These are phyloP conservation scores for Sorghum bicolor DNA, from an alignment of 176 grass and related monocot genomes.

Conservation along the genomic window DNA sequence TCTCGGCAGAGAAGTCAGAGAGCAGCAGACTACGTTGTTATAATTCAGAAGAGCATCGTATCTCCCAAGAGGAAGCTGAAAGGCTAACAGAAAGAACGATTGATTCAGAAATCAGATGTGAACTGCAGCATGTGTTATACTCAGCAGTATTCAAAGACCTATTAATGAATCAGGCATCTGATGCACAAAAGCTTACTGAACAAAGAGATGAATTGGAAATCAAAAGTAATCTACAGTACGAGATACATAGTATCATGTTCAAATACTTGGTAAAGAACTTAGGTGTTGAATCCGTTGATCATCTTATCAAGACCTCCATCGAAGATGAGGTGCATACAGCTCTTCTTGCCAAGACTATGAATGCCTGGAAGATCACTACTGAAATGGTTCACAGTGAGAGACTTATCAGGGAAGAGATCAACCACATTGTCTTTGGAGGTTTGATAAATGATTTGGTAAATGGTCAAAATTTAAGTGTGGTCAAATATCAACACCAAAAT, in stretches of 20 bases:
- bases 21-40: neutral
- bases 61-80: slow-evolving; percentile 6
- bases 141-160: slow-evolving; percentile 13
- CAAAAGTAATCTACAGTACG: slow-evolving; percentile 16
- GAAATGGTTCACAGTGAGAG: slow-evolving; percentile 28
- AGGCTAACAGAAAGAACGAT: slow-evolving; percentile 26
- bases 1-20: neutral
- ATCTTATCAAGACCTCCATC: neutral
- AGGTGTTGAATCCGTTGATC: neutral
- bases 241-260: neutral
- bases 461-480: neutral
- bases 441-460: slow-evolving; percentile 24
- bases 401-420: slow-evolving; percentile 27
- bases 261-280: neutral
- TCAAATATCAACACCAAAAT: neutral
- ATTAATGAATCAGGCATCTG: neutral
- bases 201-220: slow-evolving; percentile 4
- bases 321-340: slow-evolving; percentile 10
- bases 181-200: slow-evolving; percentile 22
- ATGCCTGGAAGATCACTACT: neutral
- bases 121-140: slow-evolving; percentile 26
- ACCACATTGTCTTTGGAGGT: slow-evolving; percentile 20
- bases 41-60: neutral
- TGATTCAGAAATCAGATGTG: slow-evolving; percentile 29
- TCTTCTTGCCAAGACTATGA: slow-evolving; percentile 6